A percentile compares a stretch with the other conserved stretches of the same genome.
Conservation (phyloP, 305 asterid species). For the Fraxinus xanthoxyloides region DNA sequence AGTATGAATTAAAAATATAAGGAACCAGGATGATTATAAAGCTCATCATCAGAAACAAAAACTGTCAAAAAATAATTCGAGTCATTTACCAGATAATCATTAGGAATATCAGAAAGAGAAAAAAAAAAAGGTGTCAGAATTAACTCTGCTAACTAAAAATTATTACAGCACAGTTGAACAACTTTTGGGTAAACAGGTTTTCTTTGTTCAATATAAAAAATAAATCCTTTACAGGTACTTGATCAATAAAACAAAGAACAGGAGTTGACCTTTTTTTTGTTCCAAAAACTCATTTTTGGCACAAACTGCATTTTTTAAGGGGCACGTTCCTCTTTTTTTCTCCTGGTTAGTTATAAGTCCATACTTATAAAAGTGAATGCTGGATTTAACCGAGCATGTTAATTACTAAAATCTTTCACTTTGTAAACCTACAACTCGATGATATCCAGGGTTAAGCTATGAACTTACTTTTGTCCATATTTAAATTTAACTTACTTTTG, state of each 20-base stretch:
- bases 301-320: background rate
- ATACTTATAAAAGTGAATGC: background rate
- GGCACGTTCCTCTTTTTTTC: background rate
- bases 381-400: background rate
- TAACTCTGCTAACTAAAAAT: background rate
- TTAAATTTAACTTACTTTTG: background rate
- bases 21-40: background rate
- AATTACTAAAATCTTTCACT: background rate
- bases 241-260: background rate
- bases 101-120: background rate
- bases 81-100: background rate
- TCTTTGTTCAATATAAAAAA: no score
- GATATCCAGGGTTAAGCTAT: background rate
- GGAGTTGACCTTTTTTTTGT: background rate
- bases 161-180: background rate
- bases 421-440: background rate
- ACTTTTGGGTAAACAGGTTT: background rate
- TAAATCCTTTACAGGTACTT: no score
- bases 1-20: background rate
- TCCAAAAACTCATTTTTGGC: background rate
- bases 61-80: background rate
- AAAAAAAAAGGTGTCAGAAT: background rate
- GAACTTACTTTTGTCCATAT: background rate
- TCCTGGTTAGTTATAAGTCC: background rate
- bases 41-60: background rate